Conservation (phyloP, 306 rosid species). For the Dryas drummondii region DNA sequence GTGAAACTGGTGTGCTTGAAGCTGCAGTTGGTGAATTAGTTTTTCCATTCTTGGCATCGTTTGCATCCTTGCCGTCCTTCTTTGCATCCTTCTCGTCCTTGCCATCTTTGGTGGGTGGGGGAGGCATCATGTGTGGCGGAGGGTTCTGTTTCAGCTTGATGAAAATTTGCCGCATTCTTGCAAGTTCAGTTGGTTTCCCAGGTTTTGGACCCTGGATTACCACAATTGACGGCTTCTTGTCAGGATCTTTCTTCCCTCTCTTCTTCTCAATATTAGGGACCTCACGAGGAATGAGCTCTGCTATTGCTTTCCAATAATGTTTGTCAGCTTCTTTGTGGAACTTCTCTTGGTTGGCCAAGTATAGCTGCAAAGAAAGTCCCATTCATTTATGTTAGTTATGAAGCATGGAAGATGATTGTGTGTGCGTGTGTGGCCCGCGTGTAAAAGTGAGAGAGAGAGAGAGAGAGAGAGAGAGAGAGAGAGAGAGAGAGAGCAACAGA, state of each 20-base stretch:
- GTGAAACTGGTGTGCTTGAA: conserved; percentile 39
- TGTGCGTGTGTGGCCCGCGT: too few relatives aligned
- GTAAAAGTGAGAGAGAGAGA: not conserved
- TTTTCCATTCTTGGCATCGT: conserved; percentile 43
- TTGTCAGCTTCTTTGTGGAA: conserved; percentile 95
- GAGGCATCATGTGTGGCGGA: conserved; percentile 87
- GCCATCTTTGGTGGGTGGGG: conserved; percentile 60
- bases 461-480: not conserved
- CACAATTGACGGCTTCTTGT: conserved; percentile 56
- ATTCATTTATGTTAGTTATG: conserved; percentile 21
- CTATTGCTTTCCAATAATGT: conserved; percentile 93
- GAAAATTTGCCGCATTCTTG: conserved; percentile 84
- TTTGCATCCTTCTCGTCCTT: conserved; percentile 22
- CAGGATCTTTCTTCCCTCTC: conserved; percentile 85
- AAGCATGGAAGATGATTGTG: conserved; percentile 13
- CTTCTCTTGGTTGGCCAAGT: conserved; percentile 74
- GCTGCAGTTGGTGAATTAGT: conserved; percentile 30
- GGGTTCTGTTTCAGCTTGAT: conserved; percentile 80
- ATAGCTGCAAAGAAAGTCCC: conserved; percentile 42
- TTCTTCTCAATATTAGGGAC: conserved; percentile 89
- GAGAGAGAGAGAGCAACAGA: not conserved
- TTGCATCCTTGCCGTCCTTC: conserved; percentile 38
- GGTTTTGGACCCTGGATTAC: conserved; percentile 94
- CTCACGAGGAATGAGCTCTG: conserved; percentile 86
- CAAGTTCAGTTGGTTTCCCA: conserved; percentile 86